phyloP scores from a whole-genome alignment of 331 rosid species.

The Erythrophleum ivorense region DNA sequence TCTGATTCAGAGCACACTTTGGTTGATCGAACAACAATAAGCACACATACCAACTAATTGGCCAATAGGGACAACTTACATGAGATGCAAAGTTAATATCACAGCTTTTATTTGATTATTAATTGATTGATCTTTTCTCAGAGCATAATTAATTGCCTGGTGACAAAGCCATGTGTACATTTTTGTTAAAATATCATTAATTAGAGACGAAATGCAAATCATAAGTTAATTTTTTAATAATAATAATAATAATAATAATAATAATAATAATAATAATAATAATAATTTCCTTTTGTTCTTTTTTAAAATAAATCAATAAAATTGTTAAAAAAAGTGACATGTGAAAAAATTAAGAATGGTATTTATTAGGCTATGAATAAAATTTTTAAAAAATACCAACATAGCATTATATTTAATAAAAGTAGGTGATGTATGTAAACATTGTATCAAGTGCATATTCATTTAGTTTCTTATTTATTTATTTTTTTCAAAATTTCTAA shows the following conservation, averaged over 20 bases:
- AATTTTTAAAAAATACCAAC: too few relatives aligned
- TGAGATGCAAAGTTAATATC: constrained; percentile 6
- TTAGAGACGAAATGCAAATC: constrained; percentile 7
- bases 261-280: not conserved
- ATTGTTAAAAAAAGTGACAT: too few relatives aligned
- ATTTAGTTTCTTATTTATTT: too few relatives aligned
- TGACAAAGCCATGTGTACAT: not conserved
- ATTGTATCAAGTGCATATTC: too few relatives aligned
- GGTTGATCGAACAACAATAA: constrained; percentile 13
- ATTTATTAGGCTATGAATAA: too few relatives aligned
- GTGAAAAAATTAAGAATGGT: too few relatives aligned
- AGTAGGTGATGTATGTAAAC: too few relatives aligned
- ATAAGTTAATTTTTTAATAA: too few relatives aligned
- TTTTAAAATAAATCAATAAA: not conserved
- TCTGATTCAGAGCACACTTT: constrained; percentile 48
- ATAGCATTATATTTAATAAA: too few relatives aligned
- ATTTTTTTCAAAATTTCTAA: too few relatives aligned
- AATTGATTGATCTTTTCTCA: not conserved
- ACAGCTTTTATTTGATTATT: not conserved
- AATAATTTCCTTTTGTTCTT: not conserved
- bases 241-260: too few relatives aligned
- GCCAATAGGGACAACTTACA: constrained; percentile 2
- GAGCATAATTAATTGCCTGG: not conserved
- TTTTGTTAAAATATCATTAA: not conserved
- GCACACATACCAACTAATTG: not conserved